Evolutionary conservation across 257 asterid genomes (phyloP), one percentile per base, ranked within the genome.

Genomic region (Anisodus tanguticus): DNA sequence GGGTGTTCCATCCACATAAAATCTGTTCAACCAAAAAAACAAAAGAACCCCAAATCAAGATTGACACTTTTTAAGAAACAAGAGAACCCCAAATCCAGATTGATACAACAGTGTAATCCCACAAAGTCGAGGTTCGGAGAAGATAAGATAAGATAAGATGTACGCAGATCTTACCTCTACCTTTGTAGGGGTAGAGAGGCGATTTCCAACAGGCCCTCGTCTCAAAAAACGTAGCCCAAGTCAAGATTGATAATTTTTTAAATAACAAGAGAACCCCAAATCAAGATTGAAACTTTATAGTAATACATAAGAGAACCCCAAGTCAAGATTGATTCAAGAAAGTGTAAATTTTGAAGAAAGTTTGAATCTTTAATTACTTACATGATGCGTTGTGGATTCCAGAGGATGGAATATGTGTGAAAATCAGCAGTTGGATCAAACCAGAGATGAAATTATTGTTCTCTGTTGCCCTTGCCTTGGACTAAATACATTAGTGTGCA

Each of bases 371-470:
- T 17, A 54, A 31, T 51, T 10, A 87, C 97, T 91, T 89, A 92
- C 94, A 92, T 85, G 2, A 94, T 93, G 89, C 83, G 39, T 85
- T 90, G 91, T 70, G 94, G 93, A 81, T 93, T 94, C 98, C 98
- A 94, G 4, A 91, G 92, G 85, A 94, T 91, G 83, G 98, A 55
- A 62, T 94, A 94, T 0, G 97, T 93, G 74, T 94, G 98, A 71
- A 91, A 94, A 89, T 93, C 45, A 41, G 45, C 45, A 41, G 45
- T 41, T 41, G 45, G 45, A 6, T 41, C 45, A 41, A 41, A 41
- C 45, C 6, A 41, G 45, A 41, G 45, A 41, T 41, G 45, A 41
- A 41, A 41, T 41, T 41, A 6, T 5, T 41, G 45, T 5, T 41
- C 45, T 41, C 5, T 41, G 45, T 41, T 41, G 45, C 45, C 45